Conservation (phyloP, 257 asterid species). For the Rubia yunnanensis region DNA sequence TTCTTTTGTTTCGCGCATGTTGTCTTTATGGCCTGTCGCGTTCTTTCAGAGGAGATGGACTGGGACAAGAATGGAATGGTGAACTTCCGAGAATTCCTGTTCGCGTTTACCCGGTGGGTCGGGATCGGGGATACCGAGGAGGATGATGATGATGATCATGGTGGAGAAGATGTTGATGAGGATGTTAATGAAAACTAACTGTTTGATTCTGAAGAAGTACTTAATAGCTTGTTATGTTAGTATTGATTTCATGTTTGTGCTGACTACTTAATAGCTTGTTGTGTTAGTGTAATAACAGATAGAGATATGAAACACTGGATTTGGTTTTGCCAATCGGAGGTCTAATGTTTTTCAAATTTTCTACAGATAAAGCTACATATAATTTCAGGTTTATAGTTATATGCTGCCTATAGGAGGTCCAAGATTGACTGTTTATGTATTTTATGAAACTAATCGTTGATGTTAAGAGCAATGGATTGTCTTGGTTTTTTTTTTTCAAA, state of each 20-base stretch:
- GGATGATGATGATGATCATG: slow-evolving; percentile 28
- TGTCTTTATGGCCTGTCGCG: not conserved
- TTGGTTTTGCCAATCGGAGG: too few relatives aligned
- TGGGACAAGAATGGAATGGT: slow-evolving; percentile 91
- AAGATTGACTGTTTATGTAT: too few relatives aligned
- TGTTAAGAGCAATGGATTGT: too few relatives aligned
- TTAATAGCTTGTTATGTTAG: not conserved
- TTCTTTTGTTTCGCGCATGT: too few relatives aligned
- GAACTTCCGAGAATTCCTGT: slow-evolving; percentile 82
- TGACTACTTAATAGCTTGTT: not conserved
- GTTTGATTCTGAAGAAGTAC: not conserved
- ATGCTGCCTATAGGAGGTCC: too few relatives aligned
- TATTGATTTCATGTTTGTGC: not conserved
- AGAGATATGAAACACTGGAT: not conserved
- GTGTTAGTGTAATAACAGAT: not conserved
- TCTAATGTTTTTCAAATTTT: too few relatives aligned
- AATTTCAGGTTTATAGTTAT: too few relatives aligned
- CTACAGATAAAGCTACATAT: too few relatives aligned
- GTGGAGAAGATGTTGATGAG: not conserved
- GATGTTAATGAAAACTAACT: not conserved
- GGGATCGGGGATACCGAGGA: slow-evolving; percentile 70
- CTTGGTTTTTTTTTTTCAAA: too few relatives aligned
- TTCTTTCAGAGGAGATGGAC: slow-evolving; percentile 89
- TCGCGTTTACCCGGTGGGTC: slow-evolving; percentile 87
- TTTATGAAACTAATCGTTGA: too few relatives aligned